These are phyloP conservation scores for Paracamarosporium sp. DNA, from an alignment of 2,329 filamentous ascomycete genomes.

Conservation along the genomic window DNA sequence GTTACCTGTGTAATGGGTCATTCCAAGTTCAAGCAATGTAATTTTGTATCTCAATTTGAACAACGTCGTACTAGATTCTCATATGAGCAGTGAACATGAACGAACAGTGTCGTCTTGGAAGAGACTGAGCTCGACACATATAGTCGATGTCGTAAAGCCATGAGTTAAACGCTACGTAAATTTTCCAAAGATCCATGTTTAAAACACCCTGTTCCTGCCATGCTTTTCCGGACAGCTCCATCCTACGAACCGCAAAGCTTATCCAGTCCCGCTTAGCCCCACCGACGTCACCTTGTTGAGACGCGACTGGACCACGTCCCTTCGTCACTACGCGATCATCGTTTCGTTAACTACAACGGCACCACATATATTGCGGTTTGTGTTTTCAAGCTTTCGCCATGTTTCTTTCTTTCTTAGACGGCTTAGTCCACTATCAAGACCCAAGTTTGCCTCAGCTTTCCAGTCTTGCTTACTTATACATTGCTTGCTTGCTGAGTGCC, in stretches of 20 bases:
- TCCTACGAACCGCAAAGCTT: neutral
- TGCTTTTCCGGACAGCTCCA: neutral
- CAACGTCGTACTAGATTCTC: no score
- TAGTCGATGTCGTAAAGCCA: no score
- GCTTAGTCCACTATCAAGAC: slow-evolving; percentile 36
- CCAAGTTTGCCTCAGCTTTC: slow-evolving; percentile 39
- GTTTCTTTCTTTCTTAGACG: slow-evolving; percentile 35
- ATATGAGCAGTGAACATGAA: no score
- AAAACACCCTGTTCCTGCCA: neutral
- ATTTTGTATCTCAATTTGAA: no score
- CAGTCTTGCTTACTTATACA: slow-evolving; percentile 35
- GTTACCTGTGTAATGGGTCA: no score
- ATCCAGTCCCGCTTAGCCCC: slow-evolving; percentile 4
- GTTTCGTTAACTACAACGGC: neutral
- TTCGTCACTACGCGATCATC: slow-evolving; percentile 13
- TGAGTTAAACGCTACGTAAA: no score
- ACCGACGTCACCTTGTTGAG: slow-evolving; percentile 9
- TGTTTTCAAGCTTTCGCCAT: slow-evolving; percentile 14
- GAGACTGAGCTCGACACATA: no score
- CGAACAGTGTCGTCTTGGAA: no score
- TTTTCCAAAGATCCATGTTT: neutral
- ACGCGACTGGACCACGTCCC: slow-evolving; percentile 1
- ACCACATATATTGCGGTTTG: neutral
- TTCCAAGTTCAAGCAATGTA: no score
- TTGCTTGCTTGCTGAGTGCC: slow-evolving; percentile 32